phyloP scores from a whole-genome alignment of 306 rosid genomes.

The Urtica urens region DNA sequence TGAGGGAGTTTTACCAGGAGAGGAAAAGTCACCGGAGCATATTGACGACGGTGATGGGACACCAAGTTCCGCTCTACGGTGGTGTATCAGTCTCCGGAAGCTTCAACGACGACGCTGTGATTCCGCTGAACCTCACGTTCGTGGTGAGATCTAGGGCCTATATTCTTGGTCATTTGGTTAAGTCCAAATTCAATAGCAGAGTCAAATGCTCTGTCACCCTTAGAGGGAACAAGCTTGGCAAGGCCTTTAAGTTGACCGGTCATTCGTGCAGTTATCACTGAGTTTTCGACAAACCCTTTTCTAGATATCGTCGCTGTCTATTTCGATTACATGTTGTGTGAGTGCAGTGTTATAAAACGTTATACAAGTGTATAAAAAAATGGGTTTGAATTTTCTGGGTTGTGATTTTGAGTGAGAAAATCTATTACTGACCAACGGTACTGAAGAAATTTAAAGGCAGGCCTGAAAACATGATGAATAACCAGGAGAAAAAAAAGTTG shows the following conservation, averaged over 20 bases:
- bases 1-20: conserved; percentile 41
- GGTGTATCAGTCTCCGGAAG: conserved; percentile 38
- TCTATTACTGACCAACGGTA: too few species aligned
- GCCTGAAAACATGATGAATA: too few species aligned
- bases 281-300: neutral
- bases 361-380: too few species aligned
- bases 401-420: too few species aligned
- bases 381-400: too few species aligned
- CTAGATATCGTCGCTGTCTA: neutral
- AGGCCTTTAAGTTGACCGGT: conserved; percentile 34
- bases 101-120: conserved; percentile 20
- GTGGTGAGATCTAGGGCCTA: conserved; percentile 73
- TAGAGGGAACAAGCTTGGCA: conserved; percentile 52
- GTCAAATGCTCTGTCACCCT: conserved; percentile 58
- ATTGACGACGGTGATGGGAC: conserved; percentile 39
- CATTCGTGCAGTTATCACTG: conserved; percentile 53
- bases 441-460: too few species aligned
- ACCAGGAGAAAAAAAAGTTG: too few species aligned
- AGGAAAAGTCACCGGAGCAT: conserved; percentile 43
- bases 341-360: too few species aligned
- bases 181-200: conserved; percentile 55
- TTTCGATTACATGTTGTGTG: too few species aligned
- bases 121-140: conserved; percentile 67
- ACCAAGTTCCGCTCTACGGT: conserved; percentile 76
- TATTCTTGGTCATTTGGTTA: conserved; percentile 64